Percentiles rank a stretch among this genome's conserved stretches.
phyloP scores from a whole-genome alignment of 495 filamentous ascomycete species.

The Podospora pseudoanserina region DNA sequence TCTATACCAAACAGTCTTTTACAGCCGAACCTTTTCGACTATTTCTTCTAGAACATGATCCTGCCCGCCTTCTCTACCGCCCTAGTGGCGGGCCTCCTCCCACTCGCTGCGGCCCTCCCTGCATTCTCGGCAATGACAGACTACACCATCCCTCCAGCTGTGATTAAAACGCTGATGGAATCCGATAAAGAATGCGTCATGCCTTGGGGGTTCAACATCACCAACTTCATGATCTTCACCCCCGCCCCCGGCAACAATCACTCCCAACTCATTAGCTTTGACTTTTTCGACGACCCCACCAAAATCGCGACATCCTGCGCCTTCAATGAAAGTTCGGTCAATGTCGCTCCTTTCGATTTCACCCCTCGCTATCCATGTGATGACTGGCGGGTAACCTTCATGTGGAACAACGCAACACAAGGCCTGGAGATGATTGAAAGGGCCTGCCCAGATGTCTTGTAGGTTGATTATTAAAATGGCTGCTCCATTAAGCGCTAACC shows the following conservation, averaged over 20 bases:
- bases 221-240: background rate
- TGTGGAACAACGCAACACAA: conserved; percentile 41
- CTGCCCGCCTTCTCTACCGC: conserved; percentile 8
- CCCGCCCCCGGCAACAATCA: background rate
- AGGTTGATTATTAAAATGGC: background rate
- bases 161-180: conserved; percentile 5
- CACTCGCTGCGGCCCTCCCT: conserved; percentile 15
- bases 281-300: conserved; percentile 22
- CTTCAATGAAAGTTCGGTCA: conserved; percentile 28
- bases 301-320: conserved; percentile 28
- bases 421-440: conserved; percentile 32
- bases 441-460: conserved; percentile 24
- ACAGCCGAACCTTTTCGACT: conserved; percentile 17
- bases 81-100: conserved; percentile 13
- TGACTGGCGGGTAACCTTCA: conserved; percentile 43
- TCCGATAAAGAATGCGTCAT: conserved; percentile 22
- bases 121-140: background rate
- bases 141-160: conserved; percentile 16
- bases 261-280: background rate
- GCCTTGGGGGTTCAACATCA: conserved; percentile 20
- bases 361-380: conserved; percentile 30
- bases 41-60: background rate
- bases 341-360: conserved; percentile 20
- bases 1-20: conserved; percentile 1
- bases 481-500: background rate